A percentile compares a stretch with the other conserved stretches of the same genome.
phyloP scores from a whole-genome alignment of 1,284 basidiomycete species.

The Anthracocystis setariae region DNA sequence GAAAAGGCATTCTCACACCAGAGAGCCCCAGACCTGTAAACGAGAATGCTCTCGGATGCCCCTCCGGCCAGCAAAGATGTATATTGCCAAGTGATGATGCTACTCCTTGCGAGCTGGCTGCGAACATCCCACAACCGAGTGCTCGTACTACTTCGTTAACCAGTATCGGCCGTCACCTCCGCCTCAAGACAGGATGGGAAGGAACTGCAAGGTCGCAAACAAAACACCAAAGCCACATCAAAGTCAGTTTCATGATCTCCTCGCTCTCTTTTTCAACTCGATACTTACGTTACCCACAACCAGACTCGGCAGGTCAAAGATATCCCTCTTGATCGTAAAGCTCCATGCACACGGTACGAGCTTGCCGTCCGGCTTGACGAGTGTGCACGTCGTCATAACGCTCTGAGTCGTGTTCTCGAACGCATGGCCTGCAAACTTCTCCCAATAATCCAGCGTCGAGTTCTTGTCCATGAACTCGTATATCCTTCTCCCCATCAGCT shows the following conservation, averaged over 20 bases:
- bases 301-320: constrained; percentile 64
- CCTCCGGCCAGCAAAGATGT: no score
- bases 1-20: no score
- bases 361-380: constrained; percentile 60
- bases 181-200: constrained; percentile 10
- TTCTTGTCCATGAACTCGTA: constrained; percentile 67
- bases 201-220: constrained; percentile 5
- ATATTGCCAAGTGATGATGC: no score
- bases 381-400: constrained; percentile 62
- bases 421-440: constrained; percentile 65
- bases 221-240: background rate
- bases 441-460: constrained; percentile 65
- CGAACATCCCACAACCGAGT: no score
- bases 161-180: background rate
- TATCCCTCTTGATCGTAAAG: constrained; percentile 67
- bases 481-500: constrained; percentile 63
- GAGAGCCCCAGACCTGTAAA: no score
- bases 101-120: no score
- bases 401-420: constrained; percentile 66
- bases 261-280: background rate
- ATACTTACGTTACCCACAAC: constrained; percentile 54
- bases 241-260: background rate
- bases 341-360: constrained; percentile 64
- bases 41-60: no score
- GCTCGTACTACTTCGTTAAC: no score